Conservation (phyloP, 1,139 yeast species). For the Diutina rugosa region DNA sequence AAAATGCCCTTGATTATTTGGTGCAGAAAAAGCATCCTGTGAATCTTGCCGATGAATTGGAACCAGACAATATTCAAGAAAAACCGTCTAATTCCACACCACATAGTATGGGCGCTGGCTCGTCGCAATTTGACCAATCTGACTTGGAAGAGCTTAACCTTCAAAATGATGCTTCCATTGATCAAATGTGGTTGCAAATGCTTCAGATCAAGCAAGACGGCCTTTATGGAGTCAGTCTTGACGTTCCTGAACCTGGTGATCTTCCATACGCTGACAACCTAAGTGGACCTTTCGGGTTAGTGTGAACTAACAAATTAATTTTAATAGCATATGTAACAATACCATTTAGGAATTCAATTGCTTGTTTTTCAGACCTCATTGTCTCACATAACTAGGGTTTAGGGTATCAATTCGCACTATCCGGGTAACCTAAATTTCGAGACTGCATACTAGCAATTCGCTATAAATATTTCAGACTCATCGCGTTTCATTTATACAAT, state of each 20-base stretch:
- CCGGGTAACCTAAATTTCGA: neutral
- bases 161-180: conserved; percentile 10
- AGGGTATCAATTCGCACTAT: neutral
- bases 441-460: neutral
- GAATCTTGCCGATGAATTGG: conserved; percentile 7
- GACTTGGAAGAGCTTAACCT: neutral
- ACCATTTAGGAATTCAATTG: too few species aligned
- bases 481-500: neutral
- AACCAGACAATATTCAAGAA: conserved; percentile 6
- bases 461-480: neutral
- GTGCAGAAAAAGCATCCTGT: conserved; percentile 7
- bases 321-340: neutral
- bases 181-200: conserved; percentile 27
- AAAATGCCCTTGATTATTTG: conserved; percentile 8
- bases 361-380: neutral
- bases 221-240: neutral
- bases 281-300: neutral
- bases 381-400: neutral
- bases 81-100: conserved; percentile 3
- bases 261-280: neutral
- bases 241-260: neutral
- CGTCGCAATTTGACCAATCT: conserved; percentile 9
- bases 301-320: neutral
- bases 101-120: conserved; percentile 14
- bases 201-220: conserved; percentile 18